Percentiles rank a stretch among this genome's conserved stretches.
Conservation (phyloP, 1,284 basidiomycete genomes). For the Leccinum brunneo-olivaceum region DNA sequence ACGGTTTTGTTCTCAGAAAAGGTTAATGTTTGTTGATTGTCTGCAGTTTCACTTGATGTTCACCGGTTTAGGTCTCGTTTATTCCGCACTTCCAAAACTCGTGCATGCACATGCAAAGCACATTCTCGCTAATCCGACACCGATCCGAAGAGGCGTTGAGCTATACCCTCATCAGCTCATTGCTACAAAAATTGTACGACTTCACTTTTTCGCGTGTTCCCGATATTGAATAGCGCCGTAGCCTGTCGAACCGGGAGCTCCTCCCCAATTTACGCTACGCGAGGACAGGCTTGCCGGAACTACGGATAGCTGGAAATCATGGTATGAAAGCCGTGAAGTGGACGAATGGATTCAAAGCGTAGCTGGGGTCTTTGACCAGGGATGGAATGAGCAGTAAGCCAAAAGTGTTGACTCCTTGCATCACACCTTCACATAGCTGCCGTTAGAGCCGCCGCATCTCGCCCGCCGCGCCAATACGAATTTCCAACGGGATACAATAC, state of each 20-base stretch:
- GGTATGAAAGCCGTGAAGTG: slow-evolving; percentile 81
- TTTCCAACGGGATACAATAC: slow-evolving; percentile 93
- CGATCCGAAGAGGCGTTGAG: slow-evolving; percentile 50
- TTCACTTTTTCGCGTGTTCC: not conserved
- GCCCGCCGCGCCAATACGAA: slow-evolving; percentile 73
- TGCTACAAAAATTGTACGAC: slow-evolving; percentile 55
- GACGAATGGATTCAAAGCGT: slow-evolving; percentile 93
- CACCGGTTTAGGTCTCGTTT: slow-evolving; percentile 49
- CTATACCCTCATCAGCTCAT: slow-evolving; percentile 85
- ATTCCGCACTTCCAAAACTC: slow-evolving; percentile 68
- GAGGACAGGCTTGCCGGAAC: slow-evolving; percentile 71
- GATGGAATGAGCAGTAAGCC: slow-evolving; percentile 82
- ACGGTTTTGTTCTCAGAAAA: slow-evolving; percentile 96
- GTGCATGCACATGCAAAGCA: slow-evolving; percentile 72
- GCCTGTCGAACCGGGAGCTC: slow-evolving; percentile 56
- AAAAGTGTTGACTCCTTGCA: not conserved
- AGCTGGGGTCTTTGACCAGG: slow-evolving; percentile 76
- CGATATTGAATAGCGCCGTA: slow-evolving; percentile 23
- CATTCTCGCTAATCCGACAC: slow-evolving; percentile 45
- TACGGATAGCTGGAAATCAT: slow-evolving; percentile 73
- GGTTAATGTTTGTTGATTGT: slow-evolving; percentile 41
- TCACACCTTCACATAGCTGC: slow-evolving; percentile 5
- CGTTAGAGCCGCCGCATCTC: slow-evolving; percentile 46
- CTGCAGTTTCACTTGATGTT: not conserved
- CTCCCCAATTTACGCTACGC: slow-evolving; percentile 62